Base-by-base conservation (phyloP, 352 stramenopile species). In the Globisporangium spiculum region DNA sequence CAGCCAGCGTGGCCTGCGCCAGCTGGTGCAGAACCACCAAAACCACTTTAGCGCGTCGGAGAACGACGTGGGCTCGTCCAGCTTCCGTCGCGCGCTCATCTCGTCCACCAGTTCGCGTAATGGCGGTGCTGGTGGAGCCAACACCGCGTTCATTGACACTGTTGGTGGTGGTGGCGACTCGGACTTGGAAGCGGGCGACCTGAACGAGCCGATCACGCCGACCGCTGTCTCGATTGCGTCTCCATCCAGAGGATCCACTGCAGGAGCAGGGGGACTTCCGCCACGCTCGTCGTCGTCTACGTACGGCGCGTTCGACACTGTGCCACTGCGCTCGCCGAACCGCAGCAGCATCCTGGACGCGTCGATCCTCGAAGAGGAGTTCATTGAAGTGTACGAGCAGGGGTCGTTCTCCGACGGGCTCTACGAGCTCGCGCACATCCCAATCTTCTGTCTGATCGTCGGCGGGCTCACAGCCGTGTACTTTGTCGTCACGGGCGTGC, bases 401-500 rank as follows among this genome's bases (percentile, higher is more conserved):
- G 83, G 80, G 1, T 86, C 82, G 24, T 87, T 92, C 62, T 77
- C 75, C 20, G 83, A 92, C 1, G 84, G 84, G 1, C 64, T 91
- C 34, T 76, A 81, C 59, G 80, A 86, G 58, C 73, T 94, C 26
- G 65, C 88, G 30, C 77, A 84, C 52, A 88, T 92, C 24, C 86
- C 86, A 4, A 83, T 92, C 48, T 95, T 93, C 67, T 85, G 81
- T 26, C 68, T 93, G 50, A 92, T 93, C 67, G 81, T 95, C 5
- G 81, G 84, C 20, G 87, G 85, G 0, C 75, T 95, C 56, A 91
- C 84, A 53, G 88, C 85, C 16, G 84, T 95, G 22, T 95, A 93
- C 78, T 95, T 95, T 62, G 87, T 95, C 48, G 87, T 95, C 64
- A 93, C 87, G 44, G 85, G 85, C 48, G 86, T 95, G 60, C 87